Conservation (phyloP, 495 filamentous ascomycete genomes). For the Lentithecium fluviatile region DNA sequence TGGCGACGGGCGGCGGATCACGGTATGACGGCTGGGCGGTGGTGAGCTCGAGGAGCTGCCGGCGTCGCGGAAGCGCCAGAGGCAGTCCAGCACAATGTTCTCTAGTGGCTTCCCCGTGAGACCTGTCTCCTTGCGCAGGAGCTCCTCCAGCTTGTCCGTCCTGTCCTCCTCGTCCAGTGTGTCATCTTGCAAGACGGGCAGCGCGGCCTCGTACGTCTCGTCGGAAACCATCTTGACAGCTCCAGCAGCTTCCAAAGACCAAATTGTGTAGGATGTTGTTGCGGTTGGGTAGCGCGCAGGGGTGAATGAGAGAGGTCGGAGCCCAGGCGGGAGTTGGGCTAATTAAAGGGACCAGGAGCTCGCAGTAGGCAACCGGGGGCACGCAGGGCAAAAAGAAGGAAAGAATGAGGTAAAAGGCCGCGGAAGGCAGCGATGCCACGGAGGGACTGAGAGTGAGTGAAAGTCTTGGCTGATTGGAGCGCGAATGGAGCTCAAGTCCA, state of each 20-base stretch:
- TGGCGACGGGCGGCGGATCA: conserved; percentile 86
- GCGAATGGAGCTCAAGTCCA: not conserved
- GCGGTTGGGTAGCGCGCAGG: not conserved
- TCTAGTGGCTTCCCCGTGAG: conserved; percentile 78
- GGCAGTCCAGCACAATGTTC: conserved; percentile 82
- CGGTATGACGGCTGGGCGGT: conserved; percentile 78
- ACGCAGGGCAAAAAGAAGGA: not conserved
- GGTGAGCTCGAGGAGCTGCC: conserved; percentile 71
- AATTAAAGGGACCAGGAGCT: not conserved
- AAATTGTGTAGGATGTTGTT: not conserved
- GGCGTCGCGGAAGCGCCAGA: conserved; percentile 87
- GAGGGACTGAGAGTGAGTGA: not conserved
- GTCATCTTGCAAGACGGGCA: conserved; percentile 81
- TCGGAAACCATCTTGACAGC: conserved; percentile 78
- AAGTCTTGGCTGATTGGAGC: not conserved
- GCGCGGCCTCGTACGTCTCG: conserved; percentile 84
- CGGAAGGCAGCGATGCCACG: not conserved
- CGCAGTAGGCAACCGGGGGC: not conserved
- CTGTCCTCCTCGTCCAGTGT: conserved; percentile 90
- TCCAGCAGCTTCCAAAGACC: not conserved
- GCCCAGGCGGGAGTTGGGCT: not conserved
- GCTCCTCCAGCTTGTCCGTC: conserved; percentile 85
- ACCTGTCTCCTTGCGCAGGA: conserved; percentile 74
- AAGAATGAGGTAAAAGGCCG: not conserved
- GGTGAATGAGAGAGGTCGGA: not conserved